Percentiles rank a stretch among this genome's conserved stretches.
Conservation (phyloP, 2,329 filamentous ascomycete genomes). For the Fusarium kyushuense region DNA sequence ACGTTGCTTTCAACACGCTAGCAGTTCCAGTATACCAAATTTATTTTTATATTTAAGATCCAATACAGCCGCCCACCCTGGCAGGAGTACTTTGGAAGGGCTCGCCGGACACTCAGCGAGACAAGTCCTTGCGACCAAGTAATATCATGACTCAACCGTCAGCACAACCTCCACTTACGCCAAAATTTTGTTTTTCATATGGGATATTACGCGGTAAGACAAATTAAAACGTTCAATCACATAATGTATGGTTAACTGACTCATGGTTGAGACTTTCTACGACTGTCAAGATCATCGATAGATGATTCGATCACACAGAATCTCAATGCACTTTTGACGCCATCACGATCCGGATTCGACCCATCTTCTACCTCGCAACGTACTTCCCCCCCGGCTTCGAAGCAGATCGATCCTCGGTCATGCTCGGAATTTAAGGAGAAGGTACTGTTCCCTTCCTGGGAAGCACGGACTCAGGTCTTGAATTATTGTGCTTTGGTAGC, state of each 20-base stretch:
- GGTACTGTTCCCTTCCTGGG: constrained; percentile 90
- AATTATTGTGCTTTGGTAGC: constrained; percentile 92
- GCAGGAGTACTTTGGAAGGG: constrained; percentile 64
- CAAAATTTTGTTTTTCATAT: constrained; percentile 83
- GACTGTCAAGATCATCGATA: constrained; percentile 83
- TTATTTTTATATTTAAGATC: constrained; percentile 1
- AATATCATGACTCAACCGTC: constrained; percentile 62
- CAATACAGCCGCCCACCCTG: constrained; percentile 54
- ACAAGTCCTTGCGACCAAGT: constrained; percentile 47
- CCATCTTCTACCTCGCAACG: constrained; percentile 79
- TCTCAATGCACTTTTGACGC: constrained; percentile 88
- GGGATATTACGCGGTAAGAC: constrained; percentile 73
- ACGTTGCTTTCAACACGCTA: constrained; percentile 27
- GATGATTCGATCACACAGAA: constrained; percentile 96
- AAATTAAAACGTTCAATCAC: not conserved
- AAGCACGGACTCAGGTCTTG: constrained; percentile 82
- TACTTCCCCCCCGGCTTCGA: constrained; percentile 62
- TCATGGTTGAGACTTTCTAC: constrained; percentile 81
- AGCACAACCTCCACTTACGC: constrained; percentile 68
- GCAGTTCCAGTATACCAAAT: not conserved
- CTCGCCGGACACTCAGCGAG: constrained; percentile 54
- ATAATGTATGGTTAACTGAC: constrained; percentile 19
- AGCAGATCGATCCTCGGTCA: constrained; percentile 68
- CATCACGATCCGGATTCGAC: constrained; percentile 79
- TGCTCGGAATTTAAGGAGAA: constrained; percentile 80